Conservation (phyloP, 805 yeast species). For the Pichia membranifaciens region DNA sequence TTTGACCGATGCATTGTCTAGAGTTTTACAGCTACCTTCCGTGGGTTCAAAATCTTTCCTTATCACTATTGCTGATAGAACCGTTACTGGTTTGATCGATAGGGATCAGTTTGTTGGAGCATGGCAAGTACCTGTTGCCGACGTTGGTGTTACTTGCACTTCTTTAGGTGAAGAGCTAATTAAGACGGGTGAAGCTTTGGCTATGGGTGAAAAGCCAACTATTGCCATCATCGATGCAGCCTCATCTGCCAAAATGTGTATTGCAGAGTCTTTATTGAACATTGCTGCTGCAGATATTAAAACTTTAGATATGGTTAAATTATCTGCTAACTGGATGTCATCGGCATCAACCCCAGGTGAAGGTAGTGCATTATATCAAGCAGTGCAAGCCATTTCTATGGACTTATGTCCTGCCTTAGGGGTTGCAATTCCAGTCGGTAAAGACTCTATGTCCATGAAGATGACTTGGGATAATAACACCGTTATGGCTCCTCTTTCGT, state of each 20-base stretch:
- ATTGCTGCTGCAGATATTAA: conserved; percentile 85
- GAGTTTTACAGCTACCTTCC: conserved; percentile 84
- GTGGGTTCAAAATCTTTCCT: conserved; percentile 94
- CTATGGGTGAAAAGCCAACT: conserved; percentile 95
- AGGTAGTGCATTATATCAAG: conserved; percentile 91
- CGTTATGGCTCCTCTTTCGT: conserved; percentile 92
- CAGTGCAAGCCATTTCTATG: conserved; percentile 92
- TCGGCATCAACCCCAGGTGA: conserved; percentile 94
- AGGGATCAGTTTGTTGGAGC: conserved; percentile 99
- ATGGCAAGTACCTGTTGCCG: conserved; percentile 99
- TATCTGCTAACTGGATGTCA: conserved; percentile 99
- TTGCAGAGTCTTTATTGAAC: conserved; percentile 90
- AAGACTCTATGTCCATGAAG: conserved; percentile 98
- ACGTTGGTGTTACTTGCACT: conserved; percentile 92
- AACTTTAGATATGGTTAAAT: conserved; percentile 64
- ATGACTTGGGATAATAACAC: conserved; percentile 94
- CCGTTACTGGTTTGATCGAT: conserved; percentile 95
- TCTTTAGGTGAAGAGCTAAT: conserved; percentile 71
- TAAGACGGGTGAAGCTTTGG: conserved; percentile 91
- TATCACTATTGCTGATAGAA: conserved; percentile 96
- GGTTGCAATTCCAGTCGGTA: conserved; percentile 92
- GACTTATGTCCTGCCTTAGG: conserved; percentile 93
- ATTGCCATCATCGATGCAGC: conserved; percentile 81
- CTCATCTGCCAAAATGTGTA: conserved; percentile 91
- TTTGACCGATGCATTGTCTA: conserved; percentile 60